A percentile compares a stretch with the other conserved stretches of the same genome.
These are phyloP conservation scores for Sphaerulina vaccinii DNA, from an alignment of 2,329 filamentous ascomycete genomes.

Conservation along the genomic window DNA sequence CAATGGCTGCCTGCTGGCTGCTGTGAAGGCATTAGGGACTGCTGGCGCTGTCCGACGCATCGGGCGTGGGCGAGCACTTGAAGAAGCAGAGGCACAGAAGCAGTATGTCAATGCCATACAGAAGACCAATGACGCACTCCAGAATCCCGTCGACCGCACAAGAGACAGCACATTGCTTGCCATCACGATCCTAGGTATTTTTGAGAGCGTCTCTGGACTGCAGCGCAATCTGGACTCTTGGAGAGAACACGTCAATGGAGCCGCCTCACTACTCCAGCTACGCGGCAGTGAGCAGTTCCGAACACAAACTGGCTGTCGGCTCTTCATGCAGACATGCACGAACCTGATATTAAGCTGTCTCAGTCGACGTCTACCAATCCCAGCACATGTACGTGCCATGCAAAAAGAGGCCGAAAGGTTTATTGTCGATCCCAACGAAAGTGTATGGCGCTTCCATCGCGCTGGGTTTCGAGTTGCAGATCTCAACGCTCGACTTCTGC, in stretches of 20 bases:
- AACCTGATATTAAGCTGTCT: conserved; percentile 21
- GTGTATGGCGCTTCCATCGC: conserved; percentile 18
- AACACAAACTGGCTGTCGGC: conserved; percentile 18
- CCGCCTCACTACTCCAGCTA: conserved; percentile 19
- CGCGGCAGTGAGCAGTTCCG: conserved; percentile 19
- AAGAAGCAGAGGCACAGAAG: conserved; percentile 17
- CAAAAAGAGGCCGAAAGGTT: conserved; percentile 15
- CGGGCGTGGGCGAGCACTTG: conserved; percentile 3
- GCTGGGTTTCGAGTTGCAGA: conserved; percentile 15
- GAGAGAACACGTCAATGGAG: conserved; percentile 37
- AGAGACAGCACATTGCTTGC: conserved; percentile 18
- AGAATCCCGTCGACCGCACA: conserved; percentile 11
- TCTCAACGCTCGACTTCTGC: conserved; percentile 17
- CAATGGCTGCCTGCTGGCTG: conserved; percentile 17
- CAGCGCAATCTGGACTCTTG: conserved; percentile 57
- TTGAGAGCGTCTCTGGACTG: conserved; percentile 68
- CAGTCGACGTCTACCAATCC: conserved; percentile 18
- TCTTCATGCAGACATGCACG: conserved; percentile 17
- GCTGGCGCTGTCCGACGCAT: conserved; percentile 15
- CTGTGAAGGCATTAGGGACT: conserved; percentile 15
- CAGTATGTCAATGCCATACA: conserved; percentile 18
- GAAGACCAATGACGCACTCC: conserved; percentile 14
- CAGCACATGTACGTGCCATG: conserved; percentile 16
- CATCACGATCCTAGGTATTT: conserved; percentile 57
- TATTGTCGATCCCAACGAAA: conserved; percentile 14